These are phyloP conservation scores for Cunninghamia lanceolata DNA, from an alignment of 75 land plant genomes.

Conservation along the genomic window DNA sequence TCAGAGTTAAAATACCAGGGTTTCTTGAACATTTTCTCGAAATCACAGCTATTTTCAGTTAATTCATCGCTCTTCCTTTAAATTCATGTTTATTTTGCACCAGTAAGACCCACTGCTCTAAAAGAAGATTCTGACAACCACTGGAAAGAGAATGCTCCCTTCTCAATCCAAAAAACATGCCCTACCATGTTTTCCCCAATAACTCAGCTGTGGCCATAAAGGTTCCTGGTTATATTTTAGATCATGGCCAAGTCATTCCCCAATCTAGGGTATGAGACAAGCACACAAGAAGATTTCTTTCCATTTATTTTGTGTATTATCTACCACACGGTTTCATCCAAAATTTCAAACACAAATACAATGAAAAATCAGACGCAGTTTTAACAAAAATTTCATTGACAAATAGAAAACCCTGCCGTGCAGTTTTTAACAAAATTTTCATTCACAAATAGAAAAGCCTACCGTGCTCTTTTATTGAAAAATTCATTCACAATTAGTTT, in stretches of 20 bases:
- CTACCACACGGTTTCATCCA: not conserved
- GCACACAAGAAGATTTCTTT: not conserved
- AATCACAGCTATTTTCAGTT: not conserved
- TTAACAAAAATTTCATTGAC: not conserved
- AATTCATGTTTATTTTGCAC: not conserved
- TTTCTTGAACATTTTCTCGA: not conserved
- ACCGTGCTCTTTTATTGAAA: too few relatives aligned
- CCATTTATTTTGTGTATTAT: not conserved
- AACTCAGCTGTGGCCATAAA: not conserved
- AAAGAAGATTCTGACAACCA: too few relatives aligned
- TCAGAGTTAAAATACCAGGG: not conserved
- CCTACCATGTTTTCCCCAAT: not conserved
- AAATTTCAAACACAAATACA: too few relatives aligned
- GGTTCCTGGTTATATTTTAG: not conserved
- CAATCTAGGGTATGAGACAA: not conserved
- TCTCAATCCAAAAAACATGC: not conserved
- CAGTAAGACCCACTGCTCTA: not conserved
- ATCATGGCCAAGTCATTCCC: not conserved
- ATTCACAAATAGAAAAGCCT: not conserved
- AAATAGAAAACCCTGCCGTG: not conserved
- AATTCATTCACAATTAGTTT: not conserved
- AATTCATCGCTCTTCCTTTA: not conserved
- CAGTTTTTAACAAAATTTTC: not conserved
- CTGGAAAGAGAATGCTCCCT: not conserved
- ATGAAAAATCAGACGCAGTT: not conserved